phyloP scores from a whole-genome alignment of 805 yeast genomes.

The Starmerella etchellsii region DNA sequence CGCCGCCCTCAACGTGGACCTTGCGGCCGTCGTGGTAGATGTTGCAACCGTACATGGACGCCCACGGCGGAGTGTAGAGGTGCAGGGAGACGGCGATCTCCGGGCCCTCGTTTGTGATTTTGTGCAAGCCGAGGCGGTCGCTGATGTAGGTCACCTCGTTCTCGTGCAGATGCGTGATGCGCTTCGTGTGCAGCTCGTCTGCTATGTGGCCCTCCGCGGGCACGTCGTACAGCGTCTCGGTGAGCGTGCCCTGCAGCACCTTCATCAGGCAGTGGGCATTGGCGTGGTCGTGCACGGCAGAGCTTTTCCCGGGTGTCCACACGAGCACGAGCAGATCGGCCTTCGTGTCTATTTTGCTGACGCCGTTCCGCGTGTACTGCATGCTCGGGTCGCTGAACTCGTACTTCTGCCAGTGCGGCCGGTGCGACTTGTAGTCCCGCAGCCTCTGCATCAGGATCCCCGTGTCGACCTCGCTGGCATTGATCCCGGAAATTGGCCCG shows the following conservation, averaged over 20 bases:
- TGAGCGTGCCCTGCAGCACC: slow-evolving; percentile 44
- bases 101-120: slow-evolving; percentile 39
- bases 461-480: slow-evolving; percentile 39
- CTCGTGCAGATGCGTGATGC: slow-evolving; percentile 23
- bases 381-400: slow-evolving; percentile 42
- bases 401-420: slow-evolving; percentile 44
- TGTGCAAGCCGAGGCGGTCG: slow-evolving; percentile 54
- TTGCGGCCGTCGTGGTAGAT: slow-evolving; percentile 38
- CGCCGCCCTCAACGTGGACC: slow-evolving; percentile 46
- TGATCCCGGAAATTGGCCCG: slow-evolving; percentile 30
- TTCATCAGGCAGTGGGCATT: slow-evolving; percentile 68
- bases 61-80: slow-evolving; percentile 67
- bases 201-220: slow-evolving; percentile 27
- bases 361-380: slow-evolving; percentile 57
- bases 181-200: slow-evolving; percentile 20
- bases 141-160: slow-evolving; percentile 49
- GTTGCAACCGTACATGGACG: slow-evolving; percentile 37
- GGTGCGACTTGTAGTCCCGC: slow-evolving; percentile 37
- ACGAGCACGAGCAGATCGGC: slow-evolving; percentile 57
- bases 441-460: slow-evolving; percentile 34
- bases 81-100: slow-evolving; percentile 50
- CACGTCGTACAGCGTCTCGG: slow-evolving; percentile 43
- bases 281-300: slow-evolving; percentile 64
- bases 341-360: slow-evolving; percentile 54
- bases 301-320: slow-evolving; percentile 55